Evolutionary conservation across 2,329 filamentous ascomycete genomes (phyloP).

Genomic region (Monosporascus ibericus): DNA sequence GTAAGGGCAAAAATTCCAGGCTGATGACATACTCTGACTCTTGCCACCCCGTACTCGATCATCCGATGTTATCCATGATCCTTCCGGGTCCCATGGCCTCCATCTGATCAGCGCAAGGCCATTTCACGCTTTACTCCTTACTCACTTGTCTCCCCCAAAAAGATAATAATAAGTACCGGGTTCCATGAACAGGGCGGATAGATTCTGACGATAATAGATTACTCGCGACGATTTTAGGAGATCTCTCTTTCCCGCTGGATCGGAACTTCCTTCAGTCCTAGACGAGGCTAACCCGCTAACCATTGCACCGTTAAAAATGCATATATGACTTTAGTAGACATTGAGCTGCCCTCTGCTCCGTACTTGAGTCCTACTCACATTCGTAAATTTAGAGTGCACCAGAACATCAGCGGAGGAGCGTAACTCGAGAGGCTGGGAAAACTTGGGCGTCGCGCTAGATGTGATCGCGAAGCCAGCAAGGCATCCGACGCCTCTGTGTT

Average conservation of each 20-base stretch:
- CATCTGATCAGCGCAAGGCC: background rate
- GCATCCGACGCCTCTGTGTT: no score
- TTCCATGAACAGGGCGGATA: background rate
- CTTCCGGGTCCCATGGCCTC: slow-evolving; percentile 48
- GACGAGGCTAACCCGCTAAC: no score
- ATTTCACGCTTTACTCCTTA: background rate
- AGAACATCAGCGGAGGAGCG: no score
- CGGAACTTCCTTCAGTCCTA: no score
- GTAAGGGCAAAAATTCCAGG: slow-evolving; percentile 5
- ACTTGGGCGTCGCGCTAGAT: no score
- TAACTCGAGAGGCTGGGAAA: no score
- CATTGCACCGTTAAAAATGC: background rate
- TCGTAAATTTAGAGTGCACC: no score
- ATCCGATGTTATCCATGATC: slow-evolving; percentile 62
- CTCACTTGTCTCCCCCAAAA: slow-evolving; percentile 36
- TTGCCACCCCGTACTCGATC: slow-evolving; percentile 72
- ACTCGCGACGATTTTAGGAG: background rate
- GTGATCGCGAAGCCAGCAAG: no score
- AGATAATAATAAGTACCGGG: slow-evolving; percentile 20
- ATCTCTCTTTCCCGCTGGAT: background rate
- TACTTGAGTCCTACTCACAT: no score
- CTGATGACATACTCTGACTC: slow-evolving; percentile 49
- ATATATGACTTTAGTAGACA: background rate
- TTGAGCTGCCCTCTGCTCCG: no score
- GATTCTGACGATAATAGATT: background rate